Percentiles rank a stretch among this genome's conserved stretches.
Conservation (phyloP, 1,284 basidiomycete genomes). For the Heterobasidion parviporum region DNA sequence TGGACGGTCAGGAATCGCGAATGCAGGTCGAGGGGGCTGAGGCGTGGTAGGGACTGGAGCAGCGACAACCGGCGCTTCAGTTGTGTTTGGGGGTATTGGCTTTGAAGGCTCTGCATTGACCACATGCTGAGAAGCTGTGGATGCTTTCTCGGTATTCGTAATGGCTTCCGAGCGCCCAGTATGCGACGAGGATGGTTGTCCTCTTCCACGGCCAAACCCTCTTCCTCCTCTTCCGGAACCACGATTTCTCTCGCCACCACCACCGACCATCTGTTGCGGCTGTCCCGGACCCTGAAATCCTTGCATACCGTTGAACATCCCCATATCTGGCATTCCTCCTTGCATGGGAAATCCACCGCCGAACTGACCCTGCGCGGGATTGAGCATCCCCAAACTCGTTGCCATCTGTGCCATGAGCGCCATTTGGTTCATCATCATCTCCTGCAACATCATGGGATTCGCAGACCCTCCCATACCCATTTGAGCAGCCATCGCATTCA, state of each 20-base stretch:
- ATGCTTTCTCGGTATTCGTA: neutral
- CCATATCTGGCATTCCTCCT: slow-evolving; percentile 47
- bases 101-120: slow-evolving; percentile 15
- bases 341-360: slow-evolving; percentile 44
- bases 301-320: slow-evolving; percentile 36
- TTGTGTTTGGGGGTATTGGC: slow-evolving; percentile 16
- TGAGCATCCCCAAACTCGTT: slow-evolving; percentile 64
- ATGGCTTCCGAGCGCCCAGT: neutral
- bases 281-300: slow-evolving; percentile 23
- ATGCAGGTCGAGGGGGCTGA: slow-evolving; percentile 31
- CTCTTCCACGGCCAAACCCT: slow-evolving; percentile 18
- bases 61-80: slow-evolving; percentile 19
- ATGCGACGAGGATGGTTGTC: slow-evolving; percentile 16
- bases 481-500: slow-evolving; percentile 36
- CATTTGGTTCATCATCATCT: slow-evolving; percentile 84
- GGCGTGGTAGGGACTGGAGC: slow-evolving; percentile 17
- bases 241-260: slow-evolving; percentile 24
- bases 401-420: slow-evolving; percentile 80
- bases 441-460: slow-evolving; percentile 68
- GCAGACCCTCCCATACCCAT: slow-evolving; percentile 29
- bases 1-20: slow-evolving; percentile 63
- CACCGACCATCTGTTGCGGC: slow-evolving; percentile 17
- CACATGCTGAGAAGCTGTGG: neutral
- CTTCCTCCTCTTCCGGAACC: slow-evolving; percentile 23
- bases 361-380: slow-evolving; percentile 30